A percentile compares a stretch with the other conserved stretches of the same genome.
Conservation (phyloP, 2,329 filamentous ascomycete species). For the Calonectria hongkongensis region DNA sequence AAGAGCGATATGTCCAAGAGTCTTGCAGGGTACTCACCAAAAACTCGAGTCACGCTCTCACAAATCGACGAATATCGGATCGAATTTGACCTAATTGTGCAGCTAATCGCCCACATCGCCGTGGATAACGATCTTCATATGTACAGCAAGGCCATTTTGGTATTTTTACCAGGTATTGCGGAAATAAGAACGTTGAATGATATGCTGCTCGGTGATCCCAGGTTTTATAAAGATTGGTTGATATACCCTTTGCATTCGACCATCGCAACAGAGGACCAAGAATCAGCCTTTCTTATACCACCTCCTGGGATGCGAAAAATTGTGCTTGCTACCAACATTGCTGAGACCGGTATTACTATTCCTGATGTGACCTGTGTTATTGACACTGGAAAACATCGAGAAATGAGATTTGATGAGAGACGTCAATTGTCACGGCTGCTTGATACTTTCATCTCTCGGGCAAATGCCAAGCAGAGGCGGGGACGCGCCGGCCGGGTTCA, state of each 20-base stretch:
- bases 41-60: slow-evolving; percentile 83
- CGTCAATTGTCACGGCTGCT: slow-evolving; percentile 92
- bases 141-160: slow-evolving; percentile 93
- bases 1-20: slow-evolving; percentile 77
- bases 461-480: slow-evolving; percentile 95
- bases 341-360: slow-evolving; percentile 98
- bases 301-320: slow-evolving; percentile 91
- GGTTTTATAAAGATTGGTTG: slow-evolving; percentile 86
- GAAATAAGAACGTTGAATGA: slow-evolving; percentile 94
- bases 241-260: slow-evolving; percentile 94
- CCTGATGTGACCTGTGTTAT: slow-evolving; percentile 98
- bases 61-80: slow-evolving; percentile 94
- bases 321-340: slow-evolving; percentile 97
- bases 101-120: slow-evolving; percentile 85
- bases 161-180: slow-evolving; percentile 95
- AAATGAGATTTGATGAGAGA: slow-evolving; percentile 97
- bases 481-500: slow-evolving; percentile 97
- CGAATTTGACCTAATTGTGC: slow-evolving; percentile 89
- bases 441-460: slow-evolving; percentile 95
- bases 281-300: slow-evolving; percentile 91
- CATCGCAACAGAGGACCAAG: slow-evolving; percentile 97
- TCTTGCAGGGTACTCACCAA: slow-evolving; percentile 82
- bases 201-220: slow-evolving; percentile 84
- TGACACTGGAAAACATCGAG: slow-evolving; percentile 96
- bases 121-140: slow-evolving; percentile 77